Evolutionary conservation across 805 yeast species (phyloP).

Genomic region (Starmerella bacillaris): DNA sequence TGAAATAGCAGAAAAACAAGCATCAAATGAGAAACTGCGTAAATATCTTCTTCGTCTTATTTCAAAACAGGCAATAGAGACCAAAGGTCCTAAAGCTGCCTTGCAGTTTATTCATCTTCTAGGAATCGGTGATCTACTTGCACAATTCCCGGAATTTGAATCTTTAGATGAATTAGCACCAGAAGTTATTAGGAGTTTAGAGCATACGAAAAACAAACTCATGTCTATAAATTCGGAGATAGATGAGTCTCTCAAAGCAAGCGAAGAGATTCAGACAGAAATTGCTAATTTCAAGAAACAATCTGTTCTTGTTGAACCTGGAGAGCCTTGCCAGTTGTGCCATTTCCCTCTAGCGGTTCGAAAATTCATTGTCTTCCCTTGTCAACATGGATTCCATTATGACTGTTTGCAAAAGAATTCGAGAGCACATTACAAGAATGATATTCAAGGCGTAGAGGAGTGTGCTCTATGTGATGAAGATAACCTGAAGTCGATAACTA

Average conservation of each 20-base stretch:
- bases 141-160: constrained; percentile 67
- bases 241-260: constrained; percentile 49
- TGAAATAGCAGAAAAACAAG: constrained; percentile 33
- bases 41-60: constrained; percentile 62
- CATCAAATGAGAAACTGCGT: constrained; percentile 30
- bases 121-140: constrained; percentile 64
- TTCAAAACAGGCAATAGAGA: constrained; percentile 26
- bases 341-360: constrained; percentile 48
- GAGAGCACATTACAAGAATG: constrained; percentile 30
- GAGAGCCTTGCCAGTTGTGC: constrained; percentile 65
- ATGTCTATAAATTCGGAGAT: constrained; percentile 53
- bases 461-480: constrained; percentile 66
- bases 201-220: constrained; percentile 50
- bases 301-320: constrained; percentile 58
- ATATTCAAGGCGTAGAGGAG: constrained; percentile 25
- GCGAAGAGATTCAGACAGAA: constrained; percentile 39
- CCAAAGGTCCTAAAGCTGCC: constrained; percentile 21
- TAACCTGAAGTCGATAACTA: constrained; percentile 52
- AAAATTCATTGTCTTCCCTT: constrained; percentile 68
- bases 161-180: constrained; percentile 69
- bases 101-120: constrained; percentile 16
- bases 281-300: constrained; percentile 34
- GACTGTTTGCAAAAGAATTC: constrained; percentile 62
- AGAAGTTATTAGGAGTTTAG: constrained; percentile 65
- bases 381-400: constrained; percentile 75